A percentile compares a stretch with the other conserved stretches of the same genome.
These are phyloP conservation scores for Aquilaria sinensis DNA, from an alignment of 345 rosid species.

Conservation along the genomic window DNA sequence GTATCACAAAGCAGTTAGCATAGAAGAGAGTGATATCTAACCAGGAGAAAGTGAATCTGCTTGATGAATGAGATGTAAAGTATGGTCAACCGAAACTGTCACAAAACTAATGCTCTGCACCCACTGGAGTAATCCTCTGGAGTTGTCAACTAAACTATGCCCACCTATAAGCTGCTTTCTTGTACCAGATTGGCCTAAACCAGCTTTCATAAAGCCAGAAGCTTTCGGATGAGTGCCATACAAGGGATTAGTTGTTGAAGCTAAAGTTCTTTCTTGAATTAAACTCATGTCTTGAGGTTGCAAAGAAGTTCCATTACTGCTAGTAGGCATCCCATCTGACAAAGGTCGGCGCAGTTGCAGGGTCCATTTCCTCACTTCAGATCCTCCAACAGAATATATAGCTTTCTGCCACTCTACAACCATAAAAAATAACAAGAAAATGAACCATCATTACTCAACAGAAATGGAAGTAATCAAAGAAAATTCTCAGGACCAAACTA, in stretches of 20 bases:
- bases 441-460: conserved; percentile 2
- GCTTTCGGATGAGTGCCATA: conserved; percentile 79
- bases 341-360: conserved; percentile 80
- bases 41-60: conserved; percentile 77
- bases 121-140: conserved; percentile 94
- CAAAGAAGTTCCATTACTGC: conserved; percentile 66
- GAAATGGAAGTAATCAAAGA: not conserved
- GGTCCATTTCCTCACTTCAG: conserved; percentile 95
- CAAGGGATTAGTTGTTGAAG: conserved; percentile 79
- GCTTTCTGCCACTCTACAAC: conserved; percentile 96
- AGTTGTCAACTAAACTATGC: conserved; percentile 53
- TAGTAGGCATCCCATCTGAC: conserved; percentile 73
- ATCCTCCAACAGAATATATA: conserved; percentile 81
- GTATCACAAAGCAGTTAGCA: not conserved
- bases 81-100: conserved; percentile 76
- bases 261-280: conserved; percentile 81
- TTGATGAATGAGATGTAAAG: conserved; percentile 67
- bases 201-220: conserved; percentile 83
- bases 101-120: conserved; percentile 94
- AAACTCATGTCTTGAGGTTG: conserved; percentile 90
- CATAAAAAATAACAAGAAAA: conserved; percentile 15
- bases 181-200: conserved; percentile 66
- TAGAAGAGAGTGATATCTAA: conserved; percentile 26
- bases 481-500: conserved; percentile 1
- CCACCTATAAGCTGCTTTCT: conserved; percentile 82